A percentile compares a stretch with the other conserved stretches of the same genome.
Evolutionary conservation across 2,329 filamentous ascomycete species (phyloP).

Genomic region (Beauveria scarabaeidicola): DNA sequence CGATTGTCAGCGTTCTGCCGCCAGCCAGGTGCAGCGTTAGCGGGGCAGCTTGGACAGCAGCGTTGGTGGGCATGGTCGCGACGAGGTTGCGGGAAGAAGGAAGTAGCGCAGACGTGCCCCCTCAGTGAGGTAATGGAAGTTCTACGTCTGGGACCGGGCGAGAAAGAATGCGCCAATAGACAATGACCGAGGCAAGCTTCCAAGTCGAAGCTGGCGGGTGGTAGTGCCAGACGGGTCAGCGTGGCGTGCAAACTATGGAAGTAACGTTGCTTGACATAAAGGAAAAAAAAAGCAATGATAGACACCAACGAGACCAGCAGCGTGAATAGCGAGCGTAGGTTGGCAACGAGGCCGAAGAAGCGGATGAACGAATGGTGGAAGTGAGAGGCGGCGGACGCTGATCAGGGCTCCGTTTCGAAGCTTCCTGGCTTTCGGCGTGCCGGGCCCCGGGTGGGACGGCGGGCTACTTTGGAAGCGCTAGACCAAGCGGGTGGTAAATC

Average conservation of each 20-base stretch:
- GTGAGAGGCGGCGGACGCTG: neutral
- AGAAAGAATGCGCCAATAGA: neutral
- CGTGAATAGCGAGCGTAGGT: neutral
- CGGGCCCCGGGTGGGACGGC: constrained; percentile 3
- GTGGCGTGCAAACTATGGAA: neutral
- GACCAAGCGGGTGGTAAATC: neutral
- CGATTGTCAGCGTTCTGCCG: constrained; percentile 1
- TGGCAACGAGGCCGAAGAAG: neutral
- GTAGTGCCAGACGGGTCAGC: neutral
- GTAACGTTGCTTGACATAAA: neutral
- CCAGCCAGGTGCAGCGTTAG: neutral
- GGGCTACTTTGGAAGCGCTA: neutral
- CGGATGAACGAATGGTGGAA: neutral
- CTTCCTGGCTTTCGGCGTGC: constrained; percentile 1
- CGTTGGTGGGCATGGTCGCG: constrained; percentile 2
- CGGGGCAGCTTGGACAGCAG: neutral
- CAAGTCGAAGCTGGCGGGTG: neutral
- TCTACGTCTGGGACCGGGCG: neutral
- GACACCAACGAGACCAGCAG: neutral
- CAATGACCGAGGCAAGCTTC: neutral
- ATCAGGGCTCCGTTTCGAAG: neutral
- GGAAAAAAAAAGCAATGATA: neutral
- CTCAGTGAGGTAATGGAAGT: neutral
- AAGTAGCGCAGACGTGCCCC: neutral
- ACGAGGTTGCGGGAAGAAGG: neutral